These are phyloP conservation scores for Penicillium sclerotigenum DNA, from an alignment of 2,329 filamentous ascomycete species.

Conservation along the genomic window DNA sequence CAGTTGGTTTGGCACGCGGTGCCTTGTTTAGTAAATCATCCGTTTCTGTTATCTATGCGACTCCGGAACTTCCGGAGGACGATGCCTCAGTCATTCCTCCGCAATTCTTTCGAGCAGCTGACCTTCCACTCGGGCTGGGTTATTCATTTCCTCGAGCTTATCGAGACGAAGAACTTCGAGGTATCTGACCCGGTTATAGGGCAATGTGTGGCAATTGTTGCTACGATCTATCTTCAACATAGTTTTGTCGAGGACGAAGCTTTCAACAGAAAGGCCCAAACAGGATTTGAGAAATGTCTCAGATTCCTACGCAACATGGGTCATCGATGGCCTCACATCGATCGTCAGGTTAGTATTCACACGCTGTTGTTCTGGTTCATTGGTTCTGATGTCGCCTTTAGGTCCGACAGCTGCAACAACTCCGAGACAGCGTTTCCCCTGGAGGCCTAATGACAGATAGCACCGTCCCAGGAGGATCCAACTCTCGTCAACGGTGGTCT, in stretches of 20 bases:
- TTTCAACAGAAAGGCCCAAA: constrained; percentile 36
- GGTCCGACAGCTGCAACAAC: constrained; percentile 26
- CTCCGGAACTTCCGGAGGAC: constrained; percentile 48
- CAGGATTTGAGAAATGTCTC: constrained; percentile 41
- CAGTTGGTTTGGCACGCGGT: constrained; percentile 50
- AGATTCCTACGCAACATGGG: constrained; percentile 35
- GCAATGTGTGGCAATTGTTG: constrained; percentile 48
- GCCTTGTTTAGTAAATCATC: constrained; percentile 50
- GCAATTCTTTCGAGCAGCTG: constrained; percentile 49
- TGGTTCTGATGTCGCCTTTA: constrained; percentile 2
- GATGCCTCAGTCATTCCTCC: constrained; percentile 51
- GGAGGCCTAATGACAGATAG: constrained; percentile 12
- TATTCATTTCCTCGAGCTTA: constrained; percentile 46
- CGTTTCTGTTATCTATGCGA: constrained; percentile 48
- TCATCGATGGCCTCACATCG: constrained; percentile 38
- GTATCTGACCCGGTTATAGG: constrained; percentile 44
- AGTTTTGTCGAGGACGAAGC: constrained; percentile 43
- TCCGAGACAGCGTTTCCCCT: constrained; percentile 35
- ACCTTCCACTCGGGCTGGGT: constrained; percentile 49
- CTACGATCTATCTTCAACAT: constrained; percentile 51
- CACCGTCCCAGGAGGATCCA: not conserved
- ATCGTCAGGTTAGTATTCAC: constrained; percentile 13
- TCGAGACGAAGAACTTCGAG: constrained; percentile 41
- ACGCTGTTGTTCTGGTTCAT: not conserved
- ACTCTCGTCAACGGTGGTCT: constrained; percentile 26